Evolutionary conservation across 2,329 filamentous ascomycete genomes (phyloP), one percentile per base, ranked within the genome.

Genomic region (Calonectria henricotiae): DNA sequence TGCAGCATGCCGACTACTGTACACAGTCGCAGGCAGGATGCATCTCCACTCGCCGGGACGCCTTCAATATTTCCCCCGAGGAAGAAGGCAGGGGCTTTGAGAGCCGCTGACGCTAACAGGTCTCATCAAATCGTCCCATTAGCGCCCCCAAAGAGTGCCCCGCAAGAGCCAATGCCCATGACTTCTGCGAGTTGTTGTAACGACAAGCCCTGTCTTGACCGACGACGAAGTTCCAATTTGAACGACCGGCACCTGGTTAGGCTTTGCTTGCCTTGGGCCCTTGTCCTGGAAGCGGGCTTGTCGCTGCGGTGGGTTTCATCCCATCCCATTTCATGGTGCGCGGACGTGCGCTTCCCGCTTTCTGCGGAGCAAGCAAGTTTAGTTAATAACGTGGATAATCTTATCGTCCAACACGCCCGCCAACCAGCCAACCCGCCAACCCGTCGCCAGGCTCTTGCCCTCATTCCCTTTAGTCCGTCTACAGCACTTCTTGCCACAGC

Each of bases 331-430:
- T 32, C 35, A 30, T 55, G 54, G 54, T 65, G 55, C 51, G 61
- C 60, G 62, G 27, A 49, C 43, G 43, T 58, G 67, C 46, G 46
- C 74, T 74, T 74, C 75, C 75, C 75, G 75, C 69, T 70, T 64
- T 68, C 63, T 70, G 69, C 55, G 72, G 68, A 73, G 75, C 60
- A 54, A 62, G 47, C 49, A 64, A 64, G 70, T 70, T 71, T 62
- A 63, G 68, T 70, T 70, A 70, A 67, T 63, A 71, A 65, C 69
- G 65, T 65, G 69, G 62, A 67, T 62, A 65, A 54, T 67, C 61
- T 71, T 71, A 71, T 71, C 69, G 68, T 64, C 37, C 46, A 55
- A 27, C 58, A 20, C 58, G 58, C 39, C 25, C 47, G 44, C 65
- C 63, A 62, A 25, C 54, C 55, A 37, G 65, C 65, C 17, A 46